Base-by-base conservation (phyloP, 1,284 basidiomycete genomes). In the Heterobasidion parviporum region DNA sequence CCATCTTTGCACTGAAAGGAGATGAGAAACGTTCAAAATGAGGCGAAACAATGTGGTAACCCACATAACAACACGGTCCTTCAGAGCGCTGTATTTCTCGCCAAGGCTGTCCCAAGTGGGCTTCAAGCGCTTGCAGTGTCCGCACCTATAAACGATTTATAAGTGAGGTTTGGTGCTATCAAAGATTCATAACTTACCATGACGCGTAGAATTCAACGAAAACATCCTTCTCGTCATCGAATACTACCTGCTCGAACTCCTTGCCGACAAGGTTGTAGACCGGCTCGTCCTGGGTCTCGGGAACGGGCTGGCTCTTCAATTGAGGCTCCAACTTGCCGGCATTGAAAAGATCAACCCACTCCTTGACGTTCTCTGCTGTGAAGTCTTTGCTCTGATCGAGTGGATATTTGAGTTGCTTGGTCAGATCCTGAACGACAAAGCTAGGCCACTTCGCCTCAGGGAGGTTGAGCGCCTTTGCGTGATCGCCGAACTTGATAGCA, bases 161-260 rank as follows among this genome's bases (percentile, higher is more conserved):
- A 26, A 26, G 26, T 26, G 26, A 26, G 26, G 5, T 26, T 26
- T 26, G 26, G 26, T 26, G 26, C 26, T 26, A 26, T 26, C 26
- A 26, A 26, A 26, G 0, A 26, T 5, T 5, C 26, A 26, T 46
- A 33, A 64, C 79, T 15, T 76, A 97, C 96, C 97, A 99, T 55
- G 92, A 86, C 54, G 96, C 97, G 68, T 94, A 98, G 74, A 97
- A 95, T 75, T 99, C 97, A 65, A 98, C 79, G 64, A 99, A 94
- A 65, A 98, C 87, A 71, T 99, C 96, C 78, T 97, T 98, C 56
- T 78, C 75, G 60, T 94, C 88, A 68, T 98, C 90, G 60, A 83
- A 85, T 46, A 93, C 85, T 55, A 96, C 76, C 56, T 90, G 75
- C 6, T 98, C 92, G 65, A 98, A 99, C 64, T 90, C 85, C 71